Percentiles rank a stretch among this genome's conserved stretches.
These are phyloP conservation scores for Talaromyces albobiverticillius DNA, from an alignment of 2,329 filamentous ascomycete genomes.

Conservation along the genomic window DNA sequence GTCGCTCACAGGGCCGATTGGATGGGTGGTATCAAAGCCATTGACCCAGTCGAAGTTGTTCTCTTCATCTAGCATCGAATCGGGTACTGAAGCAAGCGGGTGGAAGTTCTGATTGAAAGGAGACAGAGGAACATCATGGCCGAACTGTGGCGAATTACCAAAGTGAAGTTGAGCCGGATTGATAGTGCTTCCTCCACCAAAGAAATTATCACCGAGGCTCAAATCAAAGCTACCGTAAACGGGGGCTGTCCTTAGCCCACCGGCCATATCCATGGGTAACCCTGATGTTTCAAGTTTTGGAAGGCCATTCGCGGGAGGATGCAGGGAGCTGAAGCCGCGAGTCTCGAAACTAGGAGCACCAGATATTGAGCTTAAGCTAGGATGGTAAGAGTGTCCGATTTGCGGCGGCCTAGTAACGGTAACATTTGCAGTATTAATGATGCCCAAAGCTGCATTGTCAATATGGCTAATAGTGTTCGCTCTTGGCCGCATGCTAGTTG, in stretches of 20 bases:
- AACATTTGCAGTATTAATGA: slow-evolving; percentile 41
- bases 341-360: slow-evolving; percentile 58
- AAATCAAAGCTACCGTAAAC: slow-evolving; percentile 67
- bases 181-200: slow-evolving; percentile 48
- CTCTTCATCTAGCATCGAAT: slow-evolving; percentile 63
- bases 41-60: slow-evolving; percentile 82
- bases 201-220: slow-evolving; percentile 66
- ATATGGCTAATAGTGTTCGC: slow-evolving; percentile 97
- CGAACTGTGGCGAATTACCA: slow-evolving; percentile 67
- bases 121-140: slow-evolving; percentile 38
- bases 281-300: slow-evolving; percentile 79
- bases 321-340: slow-evolving; percentile 59
- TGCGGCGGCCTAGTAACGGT: slow-evolving; percentile 24
- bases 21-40: slow-evolving; percentile 75
- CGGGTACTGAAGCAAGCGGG: slow-evolving; percentile 50
- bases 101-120: slow-evolving; percentile 44
- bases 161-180: slow-evolving; percentile 75
- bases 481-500: slow-evolving; percentile 71
- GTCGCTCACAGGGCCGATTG: slow-evolving; percentile 67
- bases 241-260: slow-evolving; percentile 75
- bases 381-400: slow-evolving; percentile 64
- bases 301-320: slow-evolving; percentile 62
- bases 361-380: slow-evolving; percentile 67
- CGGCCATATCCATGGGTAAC: slow-evolving; percentile 64
- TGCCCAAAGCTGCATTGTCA: slow-evolving; percentile 70